phyloP scores from a whole-genome alignment of 139 green algal genomes.

The Haematococcus lacustris region DNA sequence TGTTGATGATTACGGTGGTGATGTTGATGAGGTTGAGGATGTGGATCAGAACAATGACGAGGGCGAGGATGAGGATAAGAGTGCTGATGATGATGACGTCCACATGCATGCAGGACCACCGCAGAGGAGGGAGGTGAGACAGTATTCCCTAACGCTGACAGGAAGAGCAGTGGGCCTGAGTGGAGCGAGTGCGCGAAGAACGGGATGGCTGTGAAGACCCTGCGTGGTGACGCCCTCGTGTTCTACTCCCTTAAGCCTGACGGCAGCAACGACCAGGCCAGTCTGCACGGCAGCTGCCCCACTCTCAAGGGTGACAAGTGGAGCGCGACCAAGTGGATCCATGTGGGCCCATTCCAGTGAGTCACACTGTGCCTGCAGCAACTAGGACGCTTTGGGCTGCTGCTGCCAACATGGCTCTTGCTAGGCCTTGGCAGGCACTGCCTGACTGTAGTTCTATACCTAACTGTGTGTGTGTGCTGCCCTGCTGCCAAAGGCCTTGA shows the following conservation, averaged over 20 bases:
- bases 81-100: no score
- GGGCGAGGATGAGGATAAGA: no score
- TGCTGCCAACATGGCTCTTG: no score
- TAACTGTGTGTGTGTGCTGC: no score
- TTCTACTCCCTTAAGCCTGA: conserved; percentile 56
- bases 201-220: conserved; percentile 46
- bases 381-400: no score
- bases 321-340: conserved; percentile 84
- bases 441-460: no score
- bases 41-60: no score
- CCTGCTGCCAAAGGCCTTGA: no score
- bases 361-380: no score
- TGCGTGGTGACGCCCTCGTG: conserved; percentile 50
- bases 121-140: conserved; percentile 58
- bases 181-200: conserved; percentile 53
- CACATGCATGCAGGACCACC: conserved; percentile 29
- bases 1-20: no score
- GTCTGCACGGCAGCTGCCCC: conserved; percentile 53
- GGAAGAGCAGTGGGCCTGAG: conserved; percentile 23
- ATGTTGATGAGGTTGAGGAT: no score
- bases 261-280: conserved; percentile 25
- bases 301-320: conserved; percentile 52
- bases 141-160: conserved; percentile 48
- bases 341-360: conserved; percentile 45
- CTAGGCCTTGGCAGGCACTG: no score